A percentile compares a stretch with the other conserved stretches of the same genome.
Evolutionary conservation across 306 rosid genomes (phyloP).

Genomic region (Sphenostylis stenocarpa): DNA sequence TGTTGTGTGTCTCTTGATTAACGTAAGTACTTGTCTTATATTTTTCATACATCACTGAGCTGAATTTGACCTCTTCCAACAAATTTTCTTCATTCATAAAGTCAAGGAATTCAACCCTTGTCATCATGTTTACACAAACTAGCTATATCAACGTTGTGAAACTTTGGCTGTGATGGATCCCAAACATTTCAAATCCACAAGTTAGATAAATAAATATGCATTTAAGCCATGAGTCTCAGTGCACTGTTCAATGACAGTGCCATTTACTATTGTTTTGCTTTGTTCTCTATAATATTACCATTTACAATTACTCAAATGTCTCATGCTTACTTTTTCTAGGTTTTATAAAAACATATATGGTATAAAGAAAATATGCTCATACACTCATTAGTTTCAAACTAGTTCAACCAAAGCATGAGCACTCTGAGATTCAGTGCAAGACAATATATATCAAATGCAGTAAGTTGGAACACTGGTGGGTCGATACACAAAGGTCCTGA

Average conservation of each 20-base stretch:
- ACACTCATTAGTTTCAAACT: constrained; percentile 4
- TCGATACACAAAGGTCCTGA: constrained; percentile 71
- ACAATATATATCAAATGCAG: constrained; percentile 58
- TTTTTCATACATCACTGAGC: no score
- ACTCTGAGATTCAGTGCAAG: constrained; percentile 2
- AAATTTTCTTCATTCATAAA: no score
- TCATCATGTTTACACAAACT: no score
- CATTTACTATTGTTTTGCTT: constrained; percentile 14
- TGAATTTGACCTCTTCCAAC: no score
- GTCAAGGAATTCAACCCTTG: no score
- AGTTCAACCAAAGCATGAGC: constrained; percentile 35
- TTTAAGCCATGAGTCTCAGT: not conserved
- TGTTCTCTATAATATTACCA: not conserved
- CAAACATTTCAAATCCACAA: no score
- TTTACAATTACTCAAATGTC: constrained; percentile 16
- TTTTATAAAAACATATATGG: constrained; percentile 16
- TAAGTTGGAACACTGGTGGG: constrained; percentile 61
- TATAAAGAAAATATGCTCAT: not conserved
- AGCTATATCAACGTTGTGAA: no score
- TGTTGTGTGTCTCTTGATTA: no score
- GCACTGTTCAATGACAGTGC: not conserved
- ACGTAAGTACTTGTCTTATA: no score
- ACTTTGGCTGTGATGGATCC: no score
- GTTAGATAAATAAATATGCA: not conserved
- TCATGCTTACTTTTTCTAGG: constrained; percentile 4